Conservation (phyloP, 345 rosid genomes). For the Citrus mangshanensis region DNA sequence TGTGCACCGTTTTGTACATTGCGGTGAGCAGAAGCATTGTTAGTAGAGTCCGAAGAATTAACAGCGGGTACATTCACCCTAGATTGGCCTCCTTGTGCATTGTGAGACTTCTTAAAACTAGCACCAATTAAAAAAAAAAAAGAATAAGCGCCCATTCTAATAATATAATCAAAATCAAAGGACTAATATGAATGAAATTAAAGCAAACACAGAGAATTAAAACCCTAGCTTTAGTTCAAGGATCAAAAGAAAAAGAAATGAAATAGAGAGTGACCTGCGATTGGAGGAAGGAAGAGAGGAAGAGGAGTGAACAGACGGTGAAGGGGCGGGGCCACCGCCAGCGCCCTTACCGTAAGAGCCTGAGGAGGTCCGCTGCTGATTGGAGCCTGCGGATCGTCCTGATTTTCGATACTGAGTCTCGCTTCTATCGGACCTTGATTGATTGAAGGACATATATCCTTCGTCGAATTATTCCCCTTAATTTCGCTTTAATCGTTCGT, state of each 20-base stretch:
- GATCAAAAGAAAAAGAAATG: not conserved
- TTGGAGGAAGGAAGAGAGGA: constrained; percentile 30
- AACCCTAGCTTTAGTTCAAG: not conserved
- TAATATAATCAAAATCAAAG: not conserved
- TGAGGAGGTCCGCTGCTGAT: constrained; percentile 70
- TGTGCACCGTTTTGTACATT: constrained; percentile 56
- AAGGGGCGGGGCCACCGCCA: constrained; percentile 68
- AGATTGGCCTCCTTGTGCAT: constrained; percentile 73
- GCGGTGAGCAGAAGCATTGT: constrained; percentile 33
- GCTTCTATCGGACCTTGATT: constrained; percentile 78
- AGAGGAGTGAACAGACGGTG: constrained; percentile 46
- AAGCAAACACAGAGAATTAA: not conserved
- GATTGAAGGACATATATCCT: constrained; percentile 96
- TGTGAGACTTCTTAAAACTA: constrained; percentile 69
- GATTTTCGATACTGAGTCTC: constrained; percentile 60
- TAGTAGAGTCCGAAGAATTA: constrained; percentile 35
- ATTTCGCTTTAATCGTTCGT: not conserved
- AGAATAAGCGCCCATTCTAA: constrained; percentile 14
- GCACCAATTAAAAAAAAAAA: constrained; percentile 1
- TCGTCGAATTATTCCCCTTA: constrained; percentile 25
- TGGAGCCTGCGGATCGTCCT: constrained; percentile 71
- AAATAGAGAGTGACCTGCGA: constrained; percentile 50
- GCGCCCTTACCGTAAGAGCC: constrained; percentile 72
- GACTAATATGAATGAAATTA: not conserved
- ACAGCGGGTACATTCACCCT: constrained; percentile 47